Base-by-base conservation (phyloP, 1,284 basidiomycete genomes). In the Peniophora sp. region DNA sequence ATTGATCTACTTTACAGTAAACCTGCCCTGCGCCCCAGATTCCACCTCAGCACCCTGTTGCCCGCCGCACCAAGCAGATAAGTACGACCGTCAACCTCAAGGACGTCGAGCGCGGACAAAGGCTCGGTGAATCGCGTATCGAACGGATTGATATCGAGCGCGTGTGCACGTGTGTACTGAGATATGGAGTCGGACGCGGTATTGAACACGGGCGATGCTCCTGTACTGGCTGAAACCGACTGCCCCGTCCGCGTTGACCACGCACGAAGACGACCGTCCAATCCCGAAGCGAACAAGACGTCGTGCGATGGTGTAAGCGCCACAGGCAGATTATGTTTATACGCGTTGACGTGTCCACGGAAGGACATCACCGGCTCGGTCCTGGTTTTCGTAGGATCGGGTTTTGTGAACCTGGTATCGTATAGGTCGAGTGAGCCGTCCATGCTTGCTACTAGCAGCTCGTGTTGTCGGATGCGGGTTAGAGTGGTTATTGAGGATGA, bases 241-340 rank as follows among this genome's bases (percentile, higher is more conserved):
- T 32, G 27, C 5, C 84, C 85, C 3, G 73, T 76, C 5, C 63
- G 69, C 5, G 89, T 60, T 2, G 83, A 84, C 86, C 86, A 89
- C 1, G 73, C 75, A 23, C 83, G 72, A 63, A 88, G 69, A 56
- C 74, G 65, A 57, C 73, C 59, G 70, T 85, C 79, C 62, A 82
- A 74, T 2, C 88, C 89, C 0, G 82, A 83, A 3, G 81, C 81
- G 58, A 91, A 91, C 14, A 93, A 59, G 55, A 85, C 81, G 46
- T 82, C 73, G 51, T 86, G 75, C 2, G 66, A 64, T 0, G 78
- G 73, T 54, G 87, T 84, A 11, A 78, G 61, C 0, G 74, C 66
- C 16, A 86, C 67, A 9, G 85, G 84, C 85, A 83, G 65, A 58
- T 67, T 70, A 14, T 66, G 65, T 3, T 68, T 73, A 55, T 78